These are phyloP conservation scores for Jacaranda mimosifolia DNA, from an alignment of 257 asterid genomes.

Conservation along the genomic window DNA sequence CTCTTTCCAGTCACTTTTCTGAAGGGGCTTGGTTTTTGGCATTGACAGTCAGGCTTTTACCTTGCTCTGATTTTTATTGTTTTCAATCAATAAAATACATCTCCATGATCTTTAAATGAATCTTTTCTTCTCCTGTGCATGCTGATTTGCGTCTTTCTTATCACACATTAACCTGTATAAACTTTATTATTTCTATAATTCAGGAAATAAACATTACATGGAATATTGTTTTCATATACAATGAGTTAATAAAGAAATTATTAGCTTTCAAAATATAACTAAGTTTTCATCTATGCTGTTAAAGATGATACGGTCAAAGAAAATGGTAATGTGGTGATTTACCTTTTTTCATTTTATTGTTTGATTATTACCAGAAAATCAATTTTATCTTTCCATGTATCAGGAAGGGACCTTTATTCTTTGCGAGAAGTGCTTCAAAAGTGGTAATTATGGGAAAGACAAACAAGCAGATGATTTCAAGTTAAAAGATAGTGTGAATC, in stretches of 20 bases:
- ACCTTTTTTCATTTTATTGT: constrained; percentile 8
- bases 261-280: too few relatives aligned
- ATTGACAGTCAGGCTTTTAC: not conserved
- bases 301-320: not conserved
- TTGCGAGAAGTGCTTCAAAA: constrained; percentile 83
- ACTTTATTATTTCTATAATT: not conserved
- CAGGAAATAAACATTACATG: constrained; percentile 14
- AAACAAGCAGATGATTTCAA: constrained; percentile 71
- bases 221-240: not conserved
- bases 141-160: constrained; percentile 13
- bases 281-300: not conserved
- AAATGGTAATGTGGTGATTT: not conserved
- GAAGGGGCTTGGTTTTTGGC: not conserved
- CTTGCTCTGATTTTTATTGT: not conserved
- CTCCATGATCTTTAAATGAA: not conserved
- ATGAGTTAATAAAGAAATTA: not conserved
- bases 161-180: not conserved
- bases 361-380: constrained; percentile 27
- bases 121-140: not conserved
- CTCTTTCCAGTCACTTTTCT: not conserved
- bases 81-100: constrained; percentile 7
- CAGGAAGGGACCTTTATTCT: constrained; percentile 66
- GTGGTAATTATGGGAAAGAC: constrained; percentile 62
- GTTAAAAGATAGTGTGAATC: constrained; percentile 51
- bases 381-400: constrained; percentile 33